Base-by-base conservation (phyloP, 768 basidiomycete genomes). In the Baorangia bicolor region DNA sequence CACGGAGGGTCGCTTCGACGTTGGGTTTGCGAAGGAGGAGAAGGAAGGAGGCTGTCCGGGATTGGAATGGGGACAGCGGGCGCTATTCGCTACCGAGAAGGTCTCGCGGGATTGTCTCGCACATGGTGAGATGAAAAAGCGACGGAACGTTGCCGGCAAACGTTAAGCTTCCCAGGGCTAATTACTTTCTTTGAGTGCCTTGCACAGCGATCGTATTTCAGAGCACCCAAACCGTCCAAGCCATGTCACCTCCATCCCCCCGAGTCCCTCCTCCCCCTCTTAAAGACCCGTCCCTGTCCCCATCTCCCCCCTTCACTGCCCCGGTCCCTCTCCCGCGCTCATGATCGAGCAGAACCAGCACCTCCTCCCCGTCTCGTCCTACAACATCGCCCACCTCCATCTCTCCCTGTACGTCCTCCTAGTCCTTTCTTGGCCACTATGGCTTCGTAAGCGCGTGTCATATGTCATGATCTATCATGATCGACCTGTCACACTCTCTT, bases 351-450 rank as follows among this genome's bases (percentile, higher is more conserved):
- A 81, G 65, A 73, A 73, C 39, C 60, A 74, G 16, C 64, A 71
- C 28, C 63, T 65, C 60, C 70, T 71, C 62, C 71, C 74, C 69
- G 75, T 81, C 71, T 81, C 80, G 64, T 73, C 75, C 58, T 86
- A 84, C 76, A 81, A 81, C 81, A 77, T 85, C 55, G 79, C 81
- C 38, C 84, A 86, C 67, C 78, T 86, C 54, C 81, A 86, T 55
- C 81, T 80, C 71, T 74, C 82, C 11, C 77, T 86, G 83, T 82
- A 68, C 73, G 79, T 78, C 28, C 37, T 39, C 38, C 37, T n/a
- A n/a, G n/a, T 53, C 62, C 41, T 41, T 61, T n/a, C 28, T 7
- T 12, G 27, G 27, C 18, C 42, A n/a, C n/a, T 4, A 7, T n/a
- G 40, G 21, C 58, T 60, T 50, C 61, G 49, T 59, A 61, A 63